A percentile compares a stretch with the other conserved stretches of the same genome.
Conservation (phyloP, 345 rosid genomes). For the Arabidopsis arenosa region DNA sequence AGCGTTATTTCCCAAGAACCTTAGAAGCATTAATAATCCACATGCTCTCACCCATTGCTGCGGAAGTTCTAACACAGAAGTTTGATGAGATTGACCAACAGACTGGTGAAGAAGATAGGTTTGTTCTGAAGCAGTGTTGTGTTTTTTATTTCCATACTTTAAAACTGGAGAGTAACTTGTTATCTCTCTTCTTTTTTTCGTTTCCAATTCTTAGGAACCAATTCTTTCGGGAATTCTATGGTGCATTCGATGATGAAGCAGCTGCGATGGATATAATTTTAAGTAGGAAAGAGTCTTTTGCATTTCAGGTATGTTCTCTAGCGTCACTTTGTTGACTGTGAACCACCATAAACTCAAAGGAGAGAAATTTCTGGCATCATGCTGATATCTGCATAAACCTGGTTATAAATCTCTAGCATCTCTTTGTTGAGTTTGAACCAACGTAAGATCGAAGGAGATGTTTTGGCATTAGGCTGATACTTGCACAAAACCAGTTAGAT, state of each 20-base stretch:
- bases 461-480: conserved; percentile 9
- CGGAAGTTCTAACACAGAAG: conserved; percentile 80
- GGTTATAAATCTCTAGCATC: conserved; percentile 8
- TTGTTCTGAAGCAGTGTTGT: conserved; percentile 28
- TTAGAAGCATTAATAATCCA: conserved; percentile 82
- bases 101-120: conserved; percentile 69
- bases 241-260: conserved; percentile 82
- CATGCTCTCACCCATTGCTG: conserved; percentile 83
- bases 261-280: conserved; percentile 88
- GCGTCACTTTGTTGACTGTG: conserved; percentile 5
- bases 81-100: conserved; percentile 79
- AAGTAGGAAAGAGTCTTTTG: conserved; percentile 74
- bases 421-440: neutral
- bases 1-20: conserved; percentile 90
- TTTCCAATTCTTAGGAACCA: conserved; percentile 61
- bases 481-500: neutral
- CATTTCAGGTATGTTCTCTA: conserved; percentile 63
- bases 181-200: conserved; percentile 30
- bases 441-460: neutral
- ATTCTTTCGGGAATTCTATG: conserved; percentile 74
- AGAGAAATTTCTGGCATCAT: neutral
- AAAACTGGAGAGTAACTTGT: conserved; percentile 6
- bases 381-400: conserved; percentile 10
- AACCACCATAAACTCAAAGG: conserved; percentile 8
- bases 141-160: conserved; percentile 17